Percentiles rank a stretch among this genome's conserved stretches.
These are phyloP conservation scores for Conringia planisiliqua DNA, from an alignment of 345 rosid species.

Conservation along the genomic window DNA sequence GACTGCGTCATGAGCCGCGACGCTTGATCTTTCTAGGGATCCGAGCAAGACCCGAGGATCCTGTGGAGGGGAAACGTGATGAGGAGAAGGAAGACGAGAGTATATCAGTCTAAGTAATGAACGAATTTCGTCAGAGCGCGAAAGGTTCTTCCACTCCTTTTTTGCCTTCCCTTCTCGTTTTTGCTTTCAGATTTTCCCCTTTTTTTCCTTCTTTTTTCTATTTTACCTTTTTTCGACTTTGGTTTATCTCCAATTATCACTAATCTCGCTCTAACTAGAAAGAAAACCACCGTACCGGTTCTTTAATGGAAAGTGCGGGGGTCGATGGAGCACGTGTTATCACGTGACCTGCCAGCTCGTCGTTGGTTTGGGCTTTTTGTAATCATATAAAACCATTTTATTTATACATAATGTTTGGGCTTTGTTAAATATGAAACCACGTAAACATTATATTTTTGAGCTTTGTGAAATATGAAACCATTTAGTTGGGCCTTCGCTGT, in stretches of 20 bases:
- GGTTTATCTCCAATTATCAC: not conserved
- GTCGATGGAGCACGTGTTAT: conserved; percentile 8
- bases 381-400: not conserved
- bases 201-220: not conserved
- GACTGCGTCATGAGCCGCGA: conserved; percentile 58
- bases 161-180: conserved; percentile 20
- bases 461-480: not conserved
- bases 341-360: conserved; percentile 30
- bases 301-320: conserved; percentile 6
- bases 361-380: conserved; percentile 3
- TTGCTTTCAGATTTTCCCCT: conserved; percentile 29
- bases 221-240: not conserved
- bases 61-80: not conserved
- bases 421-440: not conserved
- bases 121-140: conserved; percentile 38
- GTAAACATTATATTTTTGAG: not conserved
- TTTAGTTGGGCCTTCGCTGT: not conserved
- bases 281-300: conserved; percentile 21
- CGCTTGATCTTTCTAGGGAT: conserved; percentile 2
- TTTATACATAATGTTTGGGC: not conserved
- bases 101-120: conserved; percentile 30
- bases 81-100: conserved; percentile 1
- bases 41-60: conserved; percentile 2
- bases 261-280: not conserved
- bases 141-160: conserved; percentile 34